Percentiles rank a stretch among this genome's conserved stretches.
Evolutionary conservation across 495 filamentous ascomycete genomes (phyloP).

Genomic region (Talaromyces trachyspermus): DNA sequence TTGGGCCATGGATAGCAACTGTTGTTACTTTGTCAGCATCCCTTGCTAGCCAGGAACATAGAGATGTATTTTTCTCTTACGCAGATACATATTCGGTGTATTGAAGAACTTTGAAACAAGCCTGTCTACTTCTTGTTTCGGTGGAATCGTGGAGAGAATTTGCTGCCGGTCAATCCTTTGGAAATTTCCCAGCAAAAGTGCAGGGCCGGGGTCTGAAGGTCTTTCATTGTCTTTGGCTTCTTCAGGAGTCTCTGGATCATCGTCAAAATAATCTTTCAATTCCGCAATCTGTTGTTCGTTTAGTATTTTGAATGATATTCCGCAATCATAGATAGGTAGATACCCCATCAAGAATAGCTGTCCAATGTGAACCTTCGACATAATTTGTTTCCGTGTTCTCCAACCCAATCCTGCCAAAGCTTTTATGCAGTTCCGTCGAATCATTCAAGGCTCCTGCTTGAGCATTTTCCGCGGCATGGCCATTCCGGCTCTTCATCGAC

Average conservation of each 20-base stretch:
- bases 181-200: slow-evolving; percentile 6
- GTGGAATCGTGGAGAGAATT: slow-evolving; percentile 11
- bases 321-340: not conserved
- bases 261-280: slow-evolving; percentile 69
- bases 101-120: slow-evolving; percentile 13
- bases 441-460: slow-evolving; percentile 6
- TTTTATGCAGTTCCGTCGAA: slow-evolving; percentile 1
- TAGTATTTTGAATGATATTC: not conserved
- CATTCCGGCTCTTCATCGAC: not conserved
- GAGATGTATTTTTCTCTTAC: too few species aligned
- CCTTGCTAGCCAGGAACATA: not conserved
- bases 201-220: not conserved
- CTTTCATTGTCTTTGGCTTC: slow-evolving; percentile 22
- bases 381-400: slow-evolving; percentile 5
- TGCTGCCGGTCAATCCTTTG: slow-evolving; percentile 6
- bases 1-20: slow-evolving; percentile 14
- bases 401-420: not conserved
- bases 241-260: slow-evolving; percentile 21
- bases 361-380: slow-evolving; percentile 13
- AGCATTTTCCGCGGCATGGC: slow-evolving; percentile 6
- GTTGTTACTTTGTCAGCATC: slow-evolving; percentile 3
- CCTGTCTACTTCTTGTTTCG: slow-evolving; percentile 10
- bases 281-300: slow-evolving; percentile 56
- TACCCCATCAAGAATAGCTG: slow-evolving; percentile 15
- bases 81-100: not conserved